Percentiles rank a stretch among this genome's conserved stretches.
phyloP scores from a whole-genome alignment of 495 filamentous ascomycete genomes.

The Podospora bellae-mahoneyi region DNA sequence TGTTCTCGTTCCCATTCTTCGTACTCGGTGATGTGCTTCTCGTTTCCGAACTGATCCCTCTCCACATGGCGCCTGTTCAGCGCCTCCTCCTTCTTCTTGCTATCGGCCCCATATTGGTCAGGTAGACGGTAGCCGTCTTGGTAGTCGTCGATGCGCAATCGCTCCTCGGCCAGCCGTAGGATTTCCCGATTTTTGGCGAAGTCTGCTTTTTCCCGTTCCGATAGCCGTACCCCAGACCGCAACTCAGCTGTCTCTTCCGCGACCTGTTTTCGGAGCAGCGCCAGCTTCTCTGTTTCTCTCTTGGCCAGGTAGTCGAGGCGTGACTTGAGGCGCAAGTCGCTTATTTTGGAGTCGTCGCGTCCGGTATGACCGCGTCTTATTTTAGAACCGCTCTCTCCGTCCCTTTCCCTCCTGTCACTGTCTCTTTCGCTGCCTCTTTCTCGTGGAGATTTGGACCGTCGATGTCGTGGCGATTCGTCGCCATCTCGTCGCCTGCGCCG shows the following conservation, averaged over 20 bases:
- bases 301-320: conserved; percentile 94
- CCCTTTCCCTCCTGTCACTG: conserved; percentile 10
- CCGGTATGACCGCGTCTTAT: conserved; percentile 11
- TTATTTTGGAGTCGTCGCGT: conserved; percentile 53
- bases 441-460: conserved; percentile 24
- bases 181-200: conserved; percentile 89
- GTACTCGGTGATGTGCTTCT: conserved; percentile 88
- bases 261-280: conserved; percentile 85
- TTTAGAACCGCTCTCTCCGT: conserved; percentile 15
- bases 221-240: conserved; percentile 69
- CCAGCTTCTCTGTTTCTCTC: conserved; percentile 79
- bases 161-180: conserved; percentile 81
- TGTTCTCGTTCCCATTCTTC: conserved; percentile 96
- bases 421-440: neutral
- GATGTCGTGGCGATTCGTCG: conserved; percentile 27
- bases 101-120: conserved; percentile 89
- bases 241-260: conserved; percentile 83
- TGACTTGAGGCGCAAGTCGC: conserved; percentile 74
- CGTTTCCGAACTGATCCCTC: conserved; percentile 79
- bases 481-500: conserved; percentile 30
- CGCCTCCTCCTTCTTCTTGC: conserved; percentile 84
- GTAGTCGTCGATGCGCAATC: conserved; percentile 84
- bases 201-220: conserved; percentile 77
- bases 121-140: conserved; percentile 92
- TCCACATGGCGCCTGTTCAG: conserved; percentile 91